Evolutionary conservation across 177 flowering plant genomes (phyloP).

Genomic region (Vitis hybrid): DNA sequence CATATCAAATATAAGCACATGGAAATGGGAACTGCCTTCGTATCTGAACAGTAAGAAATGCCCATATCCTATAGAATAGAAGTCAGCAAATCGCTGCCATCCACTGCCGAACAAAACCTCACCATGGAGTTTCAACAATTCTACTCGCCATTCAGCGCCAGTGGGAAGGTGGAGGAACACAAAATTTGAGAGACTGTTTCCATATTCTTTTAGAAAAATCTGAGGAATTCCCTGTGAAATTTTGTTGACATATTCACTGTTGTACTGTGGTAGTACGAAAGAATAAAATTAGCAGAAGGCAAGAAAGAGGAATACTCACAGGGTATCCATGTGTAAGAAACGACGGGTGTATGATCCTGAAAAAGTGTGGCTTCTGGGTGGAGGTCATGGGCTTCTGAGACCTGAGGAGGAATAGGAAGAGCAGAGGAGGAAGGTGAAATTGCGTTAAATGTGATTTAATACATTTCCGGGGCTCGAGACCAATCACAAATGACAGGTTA

Average conservation of each 20-base stretch:
- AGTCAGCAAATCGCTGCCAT: background rate
- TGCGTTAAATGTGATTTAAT: no score
- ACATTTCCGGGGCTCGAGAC: no score
- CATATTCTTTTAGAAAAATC: slow-evolving; percentile 6
- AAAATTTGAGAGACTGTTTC: background rate
- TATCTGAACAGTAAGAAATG: no score
- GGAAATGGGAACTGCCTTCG: no score
- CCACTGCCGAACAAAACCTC: slow-evolving; percentile 16
- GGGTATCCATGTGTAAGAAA: background rate
- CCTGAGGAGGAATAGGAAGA: no score
- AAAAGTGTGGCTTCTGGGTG: background rate
- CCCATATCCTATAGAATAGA: no score
- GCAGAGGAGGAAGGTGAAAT: no score
- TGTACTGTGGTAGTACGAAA: no score
- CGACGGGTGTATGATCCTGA: background rate
- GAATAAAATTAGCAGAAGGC: background rate
- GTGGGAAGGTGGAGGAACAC: slow-evolving; percentile 4
- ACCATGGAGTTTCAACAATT: background rate
- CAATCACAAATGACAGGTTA: no score
- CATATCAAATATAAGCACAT: no score
- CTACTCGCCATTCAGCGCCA: slow-evolving; percentile 6
- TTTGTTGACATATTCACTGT: no score
- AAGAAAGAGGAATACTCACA: background rate
- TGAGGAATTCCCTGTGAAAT: slow-evolving; percentile 7
- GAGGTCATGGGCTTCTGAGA: no score